phyloP scores from a whole-genome alignment of 73 alveolate species.

The Paramecium tetraurelia region DNA sequence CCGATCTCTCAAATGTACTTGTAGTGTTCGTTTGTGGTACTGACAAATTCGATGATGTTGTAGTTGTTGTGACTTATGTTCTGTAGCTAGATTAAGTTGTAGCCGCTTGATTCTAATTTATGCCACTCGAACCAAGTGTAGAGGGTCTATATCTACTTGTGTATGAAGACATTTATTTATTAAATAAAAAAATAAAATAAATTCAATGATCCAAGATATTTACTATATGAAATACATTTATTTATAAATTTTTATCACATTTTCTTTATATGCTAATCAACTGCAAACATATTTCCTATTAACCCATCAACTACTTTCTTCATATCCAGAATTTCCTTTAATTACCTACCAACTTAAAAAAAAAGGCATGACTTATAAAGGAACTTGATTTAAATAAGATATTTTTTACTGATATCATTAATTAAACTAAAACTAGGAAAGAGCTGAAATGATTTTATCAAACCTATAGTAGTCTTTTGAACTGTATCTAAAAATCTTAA shows the following conservation, averaged over 20 bases:
- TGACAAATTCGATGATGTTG: conserved; percentile 9
- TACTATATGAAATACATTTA: not conserved
- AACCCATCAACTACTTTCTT: not conserved
- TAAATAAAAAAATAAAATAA: not conserved
- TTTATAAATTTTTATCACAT: not conserved
- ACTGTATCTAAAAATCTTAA: not conserved
- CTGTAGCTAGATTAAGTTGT: not conserved
- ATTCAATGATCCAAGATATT: not conserved
- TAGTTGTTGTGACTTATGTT: not conserved
- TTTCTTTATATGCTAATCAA: not conserved
- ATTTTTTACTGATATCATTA: not conserved
- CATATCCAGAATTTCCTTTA: too few species aligned
- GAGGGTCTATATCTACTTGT: conserved; percentile 27
- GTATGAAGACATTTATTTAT: not conserved
- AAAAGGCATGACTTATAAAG: not conserved
- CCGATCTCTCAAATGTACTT: conserved; percentile 36
- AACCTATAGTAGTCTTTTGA: not conserved
- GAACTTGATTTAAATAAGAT: not conserved
- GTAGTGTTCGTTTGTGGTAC: not conserved
- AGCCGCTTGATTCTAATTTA: not conserved
- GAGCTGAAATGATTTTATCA: too few species aligned
- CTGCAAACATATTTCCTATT: not conserved
- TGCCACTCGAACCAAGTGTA: not conserved
- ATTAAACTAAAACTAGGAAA: not conserved
- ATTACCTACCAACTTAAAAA: not conserved